Evolutionary conservation across 2,329 filamentous ascomycete genomes (phyloP), one percentile per base, ranked within the genome.

Genomic region (Fusarium tjaetaba): DNA sequence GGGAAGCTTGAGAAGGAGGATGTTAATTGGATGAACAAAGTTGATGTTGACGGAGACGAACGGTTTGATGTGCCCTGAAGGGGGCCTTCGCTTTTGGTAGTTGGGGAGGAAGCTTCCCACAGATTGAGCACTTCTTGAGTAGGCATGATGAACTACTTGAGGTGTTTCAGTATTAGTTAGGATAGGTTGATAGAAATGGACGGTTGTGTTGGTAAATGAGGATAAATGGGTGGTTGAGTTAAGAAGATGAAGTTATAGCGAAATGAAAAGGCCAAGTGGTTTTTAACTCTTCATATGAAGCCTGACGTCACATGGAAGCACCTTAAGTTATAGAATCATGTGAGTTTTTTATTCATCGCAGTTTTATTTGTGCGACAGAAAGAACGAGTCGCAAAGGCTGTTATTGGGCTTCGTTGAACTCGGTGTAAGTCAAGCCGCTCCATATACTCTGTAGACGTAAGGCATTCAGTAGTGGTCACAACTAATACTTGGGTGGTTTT

Each of bases 81-180:
- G 15, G 77, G 77, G 8, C 77, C 77, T 43, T 70, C 60, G 26
- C 76, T 68, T 11, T 64, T 73, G 42, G 67, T 61, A 13, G 74
- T 62, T 22, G 68, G 43, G 22, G 61, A 67, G n/a, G 51, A 56
- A 13, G 63, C 66, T 43, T 64, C 55, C 41, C 76, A 76, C 43
- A 76, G 66, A 16, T 39, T 32, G 30, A 79, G 43, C 4, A 76
- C 70, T 72, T 79, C 77, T 16, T 53, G 62, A 15, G 74, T 75
- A 38, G 75, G 69, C 77, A 78, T 78, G 8, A 7, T 42, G 11
- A 10, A n/a, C n/a, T n/a, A n/a, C n/a, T n/a, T n/a, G n/a, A n/a
- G n/a, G n/a, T n/a, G 18, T 38, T 26, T 48, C 22, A 9, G 14
- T 28, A 1, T 11, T 43, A 7, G 5, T 6, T 8, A 68, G 28